phyloP scores from a whole-genome alignment of 139 green algal species.

The Tetraselmis striata region DNA sequence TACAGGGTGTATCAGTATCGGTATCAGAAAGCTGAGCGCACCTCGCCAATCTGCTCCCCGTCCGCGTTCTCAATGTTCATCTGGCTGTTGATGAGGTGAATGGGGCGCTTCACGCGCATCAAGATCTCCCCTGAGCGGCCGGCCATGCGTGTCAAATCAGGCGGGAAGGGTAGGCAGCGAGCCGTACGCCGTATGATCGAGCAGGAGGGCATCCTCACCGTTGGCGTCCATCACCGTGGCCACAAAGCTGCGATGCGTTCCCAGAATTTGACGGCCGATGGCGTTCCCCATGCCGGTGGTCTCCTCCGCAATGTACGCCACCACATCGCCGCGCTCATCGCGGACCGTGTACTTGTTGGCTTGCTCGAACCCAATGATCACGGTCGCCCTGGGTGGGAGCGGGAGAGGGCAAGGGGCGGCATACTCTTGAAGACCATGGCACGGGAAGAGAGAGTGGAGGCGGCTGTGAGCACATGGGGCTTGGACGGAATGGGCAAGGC shows the following conservation, averaged over 20 bases:
- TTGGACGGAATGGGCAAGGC: no score
- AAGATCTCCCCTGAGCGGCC: slow-evolving; percentile 43
- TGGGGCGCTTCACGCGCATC: slow-evolving; percentile 63
- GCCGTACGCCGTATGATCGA: no score
- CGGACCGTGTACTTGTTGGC: slow-evolving; percentile 68
- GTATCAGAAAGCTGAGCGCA: no score
- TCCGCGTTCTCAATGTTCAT: slow-evolving; percentile 54
- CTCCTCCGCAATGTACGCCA: slow-evolving; percentile 68
- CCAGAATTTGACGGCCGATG: slow-evolving; percentile 70
- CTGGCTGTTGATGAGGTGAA: slow-evolving; percentile 70
- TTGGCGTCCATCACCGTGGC: slow-evolving; percentile 54
- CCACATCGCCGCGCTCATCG: slow-evolving; percentile 51
- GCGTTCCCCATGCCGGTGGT: slow-evolving; percentile 55
- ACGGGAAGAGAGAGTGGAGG: no score
- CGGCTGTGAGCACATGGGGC: no score
- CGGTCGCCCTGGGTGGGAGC: slow-evolving; percentile 53
- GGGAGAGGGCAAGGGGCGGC: neutral
- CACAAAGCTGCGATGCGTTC: slow-evolving; percentile 60
- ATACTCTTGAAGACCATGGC: neutral
- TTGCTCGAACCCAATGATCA: slow-evolving; percentile 86
- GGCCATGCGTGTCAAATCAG: no score
- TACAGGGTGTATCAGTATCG: no score
- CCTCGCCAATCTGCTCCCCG: slow-evolving; percentile 54
- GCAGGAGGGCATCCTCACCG: no score
- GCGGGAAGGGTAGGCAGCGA: no score